phyloP scores from a whole-genome alignment of 2,329 filamentous ascomycete species.

The Verruconis gallopava region DNA sequence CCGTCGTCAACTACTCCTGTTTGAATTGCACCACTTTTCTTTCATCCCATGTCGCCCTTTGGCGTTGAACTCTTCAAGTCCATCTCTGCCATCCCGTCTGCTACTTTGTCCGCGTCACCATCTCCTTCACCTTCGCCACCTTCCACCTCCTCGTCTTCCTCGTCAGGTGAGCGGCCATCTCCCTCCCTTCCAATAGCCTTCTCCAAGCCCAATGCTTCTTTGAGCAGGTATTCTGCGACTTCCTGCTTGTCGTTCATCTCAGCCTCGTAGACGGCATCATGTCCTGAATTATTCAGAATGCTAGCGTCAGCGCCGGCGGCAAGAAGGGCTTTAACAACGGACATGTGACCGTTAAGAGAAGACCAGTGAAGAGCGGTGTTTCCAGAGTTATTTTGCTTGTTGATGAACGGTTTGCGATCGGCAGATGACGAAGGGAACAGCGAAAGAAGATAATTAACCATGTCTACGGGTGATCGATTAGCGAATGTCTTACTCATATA shows the following conservation, averaged over 20 bases:
- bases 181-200: conserved; percentile 23
- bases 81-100: conserved; percentile 9
- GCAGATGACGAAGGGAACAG: conserved; percentile 24
- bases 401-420: conserved; percentile 38
- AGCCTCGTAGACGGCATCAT: conserved; percentile 44
- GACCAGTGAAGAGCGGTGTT: conserved; percentile 95
- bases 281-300: conserved; percentile 69
- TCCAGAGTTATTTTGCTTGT: conserved; percentile 62
- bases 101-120: conserved; percentile 7
- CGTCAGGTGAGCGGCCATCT: conserved; percentile 24
- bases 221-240: conserved; percentile 35
- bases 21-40: background rate
- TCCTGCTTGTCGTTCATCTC: conserved; percentile 36
- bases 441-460: conserved; percentile 13
- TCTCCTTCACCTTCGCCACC: conserved; percentile 12
- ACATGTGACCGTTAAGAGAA: conserved; percentile 74
- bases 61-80: conserved; percentile 1
- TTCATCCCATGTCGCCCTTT: background rate
- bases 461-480: conserved; percentile 8
- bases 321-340: conserved; percentile 64
- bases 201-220: conserved; percentile 31
- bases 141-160: conserved; percentile 15
- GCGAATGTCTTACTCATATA: too few species aligned
- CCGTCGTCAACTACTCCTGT: too few species aligned
- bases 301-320: conserved; percentile 64